phyloP scores from a whole-genome alignment of 1,139 yeast genomes.

The Sugiyamaella novakii region DNA sequence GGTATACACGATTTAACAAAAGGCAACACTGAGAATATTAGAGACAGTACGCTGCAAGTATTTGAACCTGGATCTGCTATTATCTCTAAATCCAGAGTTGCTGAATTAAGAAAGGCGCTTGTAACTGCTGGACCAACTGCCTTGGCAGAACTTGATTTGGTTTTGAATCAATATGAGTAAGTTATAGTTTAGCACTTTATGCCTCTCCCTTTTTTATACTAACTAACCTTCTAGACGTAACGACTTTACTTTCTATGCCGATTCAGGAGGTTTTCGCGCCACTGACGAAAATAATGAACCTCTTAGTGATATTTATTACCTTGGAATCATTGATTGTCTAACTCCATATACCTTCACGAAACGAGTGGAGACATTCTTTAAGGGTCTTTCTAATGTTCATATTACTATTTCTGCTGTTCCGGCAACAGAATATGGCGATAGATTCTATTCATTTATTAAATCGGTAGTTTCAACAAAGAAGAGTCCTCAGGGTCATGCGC shows the following conservation, averaged over 20 bases:
- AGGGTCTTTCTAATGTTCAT: constrained; percentile 70
- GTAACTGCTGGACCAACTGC: constrained; percentile 44
- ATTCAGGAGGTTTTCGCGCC: constrained; percentile 84
- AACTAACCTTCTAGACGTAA: constrained; percentile 25
- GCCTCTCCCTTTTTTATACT: too few relatives aligned
- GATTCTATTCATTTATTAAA: constrained; percentile 74
- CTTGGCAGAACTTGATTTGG: constrained; percentile 40
- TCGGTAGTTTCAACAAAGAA: constrained; percentile 31
- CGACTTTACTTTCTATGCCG: constrained; percentile 65
- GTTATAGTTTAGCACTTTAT: neutral
- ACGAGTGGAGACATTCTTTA: constrained; percentile 81
- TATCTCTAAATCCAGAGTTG: constrained; percentile 37
- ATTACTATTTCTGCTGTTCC: constrained; percentile 86
- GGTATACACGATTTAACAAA: constrained; percentile 79
- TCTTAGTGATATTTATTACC: constrained; percentile 71
- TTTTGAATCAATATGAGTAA: constrained; percentile 35
- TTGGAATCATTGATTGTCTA: constrained; percentile 93
- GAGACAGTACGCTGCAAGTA: constrained; percentile 44
- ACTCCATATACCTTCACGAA: constrained; percentile 81
- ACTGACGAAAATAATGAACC: constrained; percentile 68
- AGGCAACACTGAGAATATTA: constrained; percentile 52
- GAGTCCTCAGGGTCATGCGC: neutral
- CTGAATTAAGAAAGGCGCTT: constrained; percentile 44
- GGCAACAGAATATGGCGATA: constrained; percentile 82
- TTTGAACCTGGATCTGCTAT: constrained; percentile 41